Base-by-base conservation (phyloP, 768 basidiomycete species). In the Mycena amicta region DNA sequence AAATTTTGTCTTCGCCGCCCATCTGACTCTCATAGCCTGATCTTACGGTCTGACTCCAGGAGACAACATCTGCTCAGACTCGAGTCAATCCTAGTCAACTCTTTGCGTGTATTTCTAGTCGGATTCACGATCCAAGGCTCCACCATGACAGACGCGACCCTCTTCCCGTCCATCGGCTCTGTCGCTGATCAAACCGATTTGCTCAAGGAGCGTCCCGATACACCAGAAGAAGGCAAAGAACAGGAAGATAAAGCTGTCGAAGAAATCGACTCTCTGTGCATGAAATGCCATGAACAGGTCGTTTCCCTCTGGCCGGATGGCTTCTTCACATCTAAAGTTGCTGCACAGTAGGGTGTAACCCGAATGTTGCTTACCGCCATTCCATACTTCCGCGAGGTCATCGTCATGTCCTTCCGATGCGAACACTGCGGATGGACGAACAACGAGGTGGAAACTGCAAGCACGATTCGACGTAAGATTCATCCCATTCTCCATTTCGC, bases 401-500 rank as follows among this genome's bases (percentile, higher is more conserved):
- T 99, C 62, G 85, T 98, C 59, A 94, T 96, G 87, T 95, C 93
- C 37, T 99, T 99, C 78, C 83, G 89, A 56, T 99, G 97, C 70
- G 93, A 96, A 56, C 88, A 94, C 67, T 99, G 97, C 66, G 95
- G 94, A 8, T 74, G 80, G 62, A 72, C 80, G 39, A 98, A 99
- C 73, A 99, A 96, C 71, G 96, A 98, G 74, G 88, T 96, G 45
- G 94, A 98, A 67, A 85, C 92, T 6, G 97, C 97, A 0, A 91
- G 92, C 5, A 71, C 80, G 51, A 95, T 96, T 55, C 82, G 90
- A 80, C 86, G 95, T 92, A 66, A 64, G 88, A 76, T 4, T 16
- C 16, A 51, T 26, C 27, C 23, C 12, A 28, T 52, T 46, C 12
- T 47, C 18, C 45, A 28, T 18, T 16, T 52, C 22, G 53, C 49